Evolutionary conservation across 345 rosid genomes (phyloP), one percentile per base, ranked within the genome.

Genomic region (Eucalyptus leucophloia): DNA sequence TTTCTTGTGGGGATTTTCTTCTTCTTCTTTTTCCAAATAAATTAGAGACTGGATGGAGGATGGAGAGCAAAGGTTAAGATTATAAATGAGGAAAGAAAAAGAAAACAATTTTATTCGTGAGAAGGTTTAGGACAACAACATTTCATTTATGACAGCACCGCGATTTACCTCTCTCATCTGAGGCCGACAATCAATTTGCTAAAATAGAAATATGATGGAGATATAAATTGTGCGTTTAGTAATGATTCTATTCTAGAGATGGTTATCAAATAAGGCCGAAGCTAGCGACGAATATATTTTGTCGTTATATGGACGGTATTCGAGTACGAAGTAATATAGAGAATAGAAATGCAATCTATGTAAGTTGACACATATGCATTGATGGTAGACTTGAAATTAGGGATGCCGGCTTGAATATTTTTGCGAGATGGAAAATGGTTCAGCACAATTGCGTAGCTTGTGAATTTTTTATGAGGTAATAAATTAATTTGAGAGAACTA

Each of bases 211-310:
- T 49, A 49, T 14, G 2, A 49, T 2, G 2, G 51, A 49, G 16
- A 14, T 49, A 49, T 0, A 0, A 5, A 49, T 5, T 16, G 1
- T 13, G 6, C 1, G 2, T 49, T 49, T 49, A 2, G 17, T 49
- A 49, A 49, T 3, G 17, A 49, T 49, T 49, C 6, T 49, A 49
- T 49, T 49, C 6, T 0, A 2, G 2, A 1, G n/a, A 13, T 49
- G 6, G 7, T 49, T 49, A 49, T 49, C 51, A 49, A 49, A 49
- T 1, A 49, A 0, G 17, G 51, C 17, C 5, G 0, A 49, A 49
- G 1, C 16, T 49, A 49, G 51, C 2, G 2, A 49, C 0, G 7
- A 1, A 49, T 49, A 49, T 14, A 14, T 49, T 13, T 62, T 28
- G 17, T 28, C 8, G 4, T 49, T 62, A 28, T 62, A 6, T 28